A percentile compares a stretch with the other conserved stretches of the same genome.
phyloP scores from a whole-genome alignment of 2,329 filamentous ascomycete genomes.

The Cladophialophora chaetospira region DNA sequence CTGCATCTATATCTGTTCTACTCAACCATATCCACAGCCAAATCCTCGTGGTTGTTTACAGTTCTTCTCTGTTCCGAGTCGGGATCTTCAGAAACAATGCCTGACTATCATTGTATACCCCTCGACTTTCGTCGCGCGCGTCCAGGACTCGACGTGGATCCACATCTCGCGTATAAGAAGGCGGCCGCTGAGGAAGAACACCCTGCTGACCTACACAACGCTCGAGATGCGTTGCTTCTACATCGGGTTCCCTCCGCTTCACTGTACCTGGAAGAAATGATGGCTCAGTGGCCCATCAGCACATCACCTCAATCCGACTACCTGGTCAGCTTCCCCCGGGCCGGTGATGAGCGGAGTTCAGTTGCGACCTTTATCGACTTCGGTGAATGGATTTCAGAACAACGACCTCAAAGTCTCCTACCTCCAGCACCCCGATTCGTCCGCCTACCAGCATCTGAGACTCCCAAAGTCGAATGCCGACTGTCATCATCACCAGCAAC shows the following conservation, averaged over 20 bases:
- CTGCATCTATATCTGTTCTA: not conserved
- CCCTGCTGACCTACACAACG: slow-evolving; percentile 3
- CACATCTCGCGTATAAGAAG: not conserved
- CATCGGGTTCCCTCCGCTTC: slow-evolving; percentile 23
- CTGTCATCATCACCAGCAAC: slow-evolving; percentile 9
- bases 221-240: slow-evolving; percentile 13
- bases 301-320: not conserved
- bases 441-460: not conserved
- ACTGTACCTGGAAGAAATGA: slow-evolving; percentile 22
- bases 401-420: slow-evolving; percentile 17
- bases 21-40: not conserved
- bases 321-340: not conserved
- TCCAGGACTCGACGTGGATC: not conserved
- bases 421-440: slow-evolving; percentile 13
- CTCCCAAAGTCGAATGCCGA: slow-evolving; percentile 17
- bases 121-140: slow-evolving; percentile 17
- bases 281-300: slow-evolving; percentile 11
- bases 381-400: slow-evolving; percentile 10
- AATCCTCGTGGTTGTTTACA: not conserved
- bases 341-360: slow-evolving; percentile 2
- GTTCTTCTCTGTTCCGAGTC: not conserved
- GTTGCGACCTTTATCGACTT: slow-evolving; percentile 8
- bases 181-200: not conserved
- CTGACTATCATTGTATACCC: slow-evolving; percentile 9
- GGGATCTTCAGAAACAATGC: slow-evolving; percentile 9